These are phyloP conservation scores for Globisporangium camurandrum DNA, from an alignment of 352 stramenopile species.

Conservation along the genomic window DNA sequence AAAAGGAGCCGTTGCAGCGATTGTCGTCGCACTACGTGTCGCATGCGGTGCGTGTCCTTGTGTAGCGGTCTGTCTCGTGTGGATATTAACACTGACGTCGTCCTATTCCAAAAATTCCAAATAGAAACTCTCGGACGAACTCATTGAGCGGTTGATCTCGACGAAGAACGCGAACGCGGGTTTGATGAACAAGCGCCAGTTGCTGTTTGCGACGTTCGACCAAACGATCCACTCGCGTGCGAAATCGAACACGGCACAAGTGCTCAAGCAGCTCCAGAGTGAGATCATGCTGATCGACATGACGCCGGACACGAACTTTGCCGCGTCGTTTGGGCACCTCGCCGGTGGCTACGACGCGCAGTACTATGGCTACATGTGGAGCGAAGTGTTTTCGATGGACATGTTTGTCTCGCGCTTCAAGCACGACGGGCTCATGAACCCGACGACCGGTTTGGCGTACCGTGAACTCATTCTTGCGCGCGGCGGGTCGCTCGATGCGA, in stretches of 20 bases:
- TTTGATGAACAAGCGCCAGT: constrained; percentile 76
- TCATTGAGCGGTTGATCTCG: constrained; percentile 75
- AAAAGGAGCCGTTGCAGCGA: constrained; percentile 76
- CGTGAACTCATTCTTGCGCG: constrained; percentile 82
- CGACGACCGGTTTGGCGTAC: constrained; percentile 71
- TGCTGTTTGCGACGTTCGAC: constrained; percentile 78
- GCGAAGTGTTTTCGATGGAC: constrained; percentile 84
- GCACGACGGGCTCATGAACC: constrained; percentile 78
- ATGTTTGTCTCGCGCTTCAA: constrained; percentile 88
- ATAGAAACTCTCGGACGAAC: constrained; percentile 73
- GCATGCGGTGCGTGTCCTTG: constrained; percentile 24
- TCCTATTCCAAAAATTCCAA: constrained; percentile 6
- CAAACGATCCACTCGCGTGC: constrained; percentile 81
- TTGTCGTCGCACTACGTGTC: constrained; percentile 83
- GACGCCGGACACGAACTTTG: constrained; percentile 79
- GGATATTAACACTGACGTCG: not conserved
- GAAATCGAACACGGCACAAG: constrained; percentile 71
- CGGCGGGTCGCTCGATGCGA: constrained; percentile 74
- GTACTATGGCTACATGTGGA: constrained; percentile 90
- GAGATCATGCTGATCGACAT: constrained; percentile 86
- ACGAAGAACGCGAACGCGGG: constrained; percentile 84
- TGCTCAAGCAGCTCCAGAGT: constrained; percentile 76
- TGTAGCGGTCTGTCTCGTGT: constrained; percentile 1
- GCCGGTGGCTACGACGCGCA: constrained; percentile 68
- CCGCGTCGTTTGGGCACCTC: constrained; percentile 80